Evolutionary conservation across 1,139 yeast genomes (phyloP).

Genomic region (Komagataea norvegica): DNA sequence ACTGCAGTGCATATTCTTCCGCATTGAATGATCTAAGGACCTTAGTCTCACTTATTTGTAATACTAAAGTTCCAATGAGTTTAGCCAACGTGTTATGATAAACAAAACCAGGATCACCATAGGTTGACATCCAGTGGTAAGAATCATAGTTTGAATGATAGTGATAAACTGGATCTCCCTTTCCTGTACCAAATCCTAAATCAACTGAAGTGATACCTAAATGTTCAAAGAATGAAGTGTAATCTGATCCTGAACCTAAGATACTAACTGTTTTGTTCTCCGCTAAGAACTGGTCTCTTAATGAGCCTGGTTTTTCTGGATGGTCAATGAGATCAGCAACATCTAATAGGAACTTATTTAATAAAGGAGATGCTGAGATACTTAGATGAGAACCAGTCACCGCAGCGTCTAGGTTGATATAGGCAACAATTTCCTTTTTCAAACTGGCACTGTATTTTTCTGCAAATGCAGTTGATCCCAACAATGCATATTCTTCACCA

Average conservation of each 20-base stretch:
- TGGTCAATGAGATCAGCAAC: constrained; percentile 40
- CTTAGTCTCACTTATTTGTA: constrained; percentile 44
- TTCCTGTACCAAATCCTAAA: constrained; percentile 43
- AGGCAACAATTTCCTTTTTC: constrained; percentile 48
- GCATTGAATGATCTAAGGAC: constrained; percentile 38
- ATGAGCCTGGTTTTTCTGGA: constrained; percentile 40
- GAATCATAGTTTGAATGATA: constrained; percentile 71
- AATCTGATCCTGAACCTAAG: constrained; percentile 66
- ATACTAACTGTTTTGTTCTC: constrained; percentile 33
- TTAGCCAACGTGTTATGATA: constrained; percentile 52
- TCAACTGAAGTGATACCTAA: constrained; percentile 63
- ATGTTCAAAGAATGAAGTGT: constrained; percentile 62
- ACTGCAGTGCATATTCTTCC: constrained; percentile 38
- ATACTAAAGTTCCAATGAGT: constrained; percentile 43
- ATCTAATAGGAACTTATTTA: constrained; percentile 38
- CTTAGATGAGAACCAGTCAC: constrained; percentile 46
- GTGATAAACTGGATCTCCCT: constrained; percentile 52
- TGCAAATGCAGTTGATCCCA: constrained; percentile 69
- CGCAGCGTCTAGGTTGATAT: constrained; percentile 61
- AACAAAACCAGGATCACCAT: constrained; percentile 55
- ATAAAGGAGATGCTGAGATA: constrained; percentile 48
- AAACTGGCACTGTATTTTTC: constrained; percentile 45
- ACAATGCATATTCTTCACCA: constrained; percentile 65
- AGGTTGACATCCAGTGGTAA: constrained; percentile 57
- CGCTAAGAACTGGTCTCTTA: constrained; percentile 55